Evolutionary conservation across 2,329 filamentous ascomycete species (phyloP).

Genomic region (Nigrospora sphaerica): DNA sequence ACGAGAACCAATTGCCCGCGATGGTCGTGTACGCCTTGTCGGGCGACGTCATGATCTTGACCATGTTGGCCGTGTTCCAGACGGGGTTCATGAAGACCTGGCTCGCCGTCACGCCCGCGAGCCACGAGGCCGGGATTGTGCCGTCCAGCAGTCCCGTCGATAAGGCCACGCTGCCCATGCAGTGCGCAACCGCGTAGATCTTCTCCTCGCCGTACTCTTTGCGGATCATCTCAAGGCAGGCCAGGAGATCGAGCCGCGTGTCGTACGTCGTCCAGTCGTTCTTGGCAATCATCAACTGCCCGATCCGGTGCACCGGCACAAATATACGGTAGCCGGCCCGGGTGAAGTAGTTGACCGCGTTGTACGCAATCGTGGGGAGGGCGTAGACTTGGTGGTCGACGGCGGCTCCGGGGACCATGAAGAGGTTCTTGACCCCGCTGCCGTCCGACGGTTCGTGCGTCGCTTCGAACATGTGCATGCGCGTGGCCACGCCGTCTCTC

Average conservation of each 20-base stretch:
- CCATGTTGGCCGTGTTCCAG: conserved; percentile 48
- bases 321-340: conserved; percentile 54
- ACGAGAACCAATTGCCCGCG: conserved; percentile 49
- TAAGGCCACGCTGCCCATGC: conserved; percentile 55
- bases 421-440: conserved; percentile 33
- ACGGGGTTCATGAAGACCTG: conserved; percentile 60
- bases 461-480: conserved; percentile 51
- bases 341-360: conserved; percentile 57
- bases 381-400: conserved; percentile 59
- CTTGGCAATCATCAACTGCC: conserved; percentile 40
- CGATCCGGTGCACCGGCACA: conserved; percentile 50
- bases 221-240: conserved; percentile 47
- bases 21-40: conserved; percentile 40
- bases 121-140: conserved; percentile 48
- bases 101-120: conserved; percentile 49
- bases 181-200: conserved; percentile 55
- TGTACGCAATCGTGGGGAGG: conserved; percentile 55
- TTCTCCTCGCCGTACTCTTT: conserved; percentile 22
- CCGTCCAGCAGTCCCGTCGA: conserved; percentile 54
- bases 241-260: conserved; percentile 50
- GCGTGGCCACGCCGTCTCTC: conserved; percentile 42
- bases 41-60: conserved; percentile 44
- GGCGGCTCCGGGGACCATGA: conserved; percentile 56
- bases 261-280: conserved; percentile 53
- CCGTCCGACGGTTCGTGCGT: conserved; percentile 22